Evolutionary conservation across 306 rosid genomes (phyloP), one percentile per base, ranked within the genome.

Genomic region (Pterocarpus santalinus): DNA sequence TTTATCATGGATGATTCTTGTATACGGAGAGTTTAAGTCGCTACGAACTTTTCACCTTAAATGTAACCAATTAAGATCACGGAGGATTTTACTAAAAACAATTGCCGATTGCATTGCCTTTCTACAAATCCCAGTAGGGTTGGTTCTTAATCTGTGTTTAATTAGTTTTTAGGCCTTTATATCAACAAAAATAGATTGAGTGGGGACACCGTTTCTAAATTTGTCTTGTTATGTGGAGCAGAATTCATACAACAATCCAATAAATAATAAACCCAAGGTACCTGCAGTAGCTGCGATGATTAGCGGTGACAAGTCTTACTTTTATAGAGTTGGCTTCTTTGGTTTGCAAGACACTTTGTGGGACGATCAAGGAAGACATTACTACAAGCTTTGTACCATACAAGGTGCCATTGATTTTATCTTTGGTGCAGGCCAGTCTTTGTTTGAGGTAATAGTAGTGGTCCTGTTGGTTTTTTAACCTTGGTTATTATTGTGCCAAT

Each of bases 331-430:
- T 10, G 97, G 94, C 0, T 95, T 92, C 71, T 91, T 16, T 52
- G 98, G 98, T 0, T 68, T 91, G 35, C 98, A 95, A 84, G 98
- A 95, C 74, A 95, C 98, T 15, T 76, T 95, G 58, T 95, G 97
- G 97, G 98, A 93, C 7, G 85, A 66, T 34, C 78, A 69, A 30
- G 98, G 98, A 76, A 84, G 97, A 73, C 98, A 95, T 13, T 91
- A 86, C 83, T 95, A 90, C 61, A 77, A 83, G 14, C 91, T 65
- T 65, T 95, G 98, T 69, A 90, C 94, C 32, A 89, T 95, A 4
- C 95, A 95, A 86, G 98, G 97, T 64, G 97, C 97, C 47, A 77
- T 95, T 36, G 98, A 95, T 81, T 95, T 95, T 55, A 95, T 95
- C 52, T 92, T 95, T 62, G 98, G 98, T 39, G 76, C 79, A 12